These are phyloP conservation scores for Talaromyces atroroseus DNA, from an alignment of 2,329 filamentous ascomycete genomes.

Conservation along the genomic window DNA sequence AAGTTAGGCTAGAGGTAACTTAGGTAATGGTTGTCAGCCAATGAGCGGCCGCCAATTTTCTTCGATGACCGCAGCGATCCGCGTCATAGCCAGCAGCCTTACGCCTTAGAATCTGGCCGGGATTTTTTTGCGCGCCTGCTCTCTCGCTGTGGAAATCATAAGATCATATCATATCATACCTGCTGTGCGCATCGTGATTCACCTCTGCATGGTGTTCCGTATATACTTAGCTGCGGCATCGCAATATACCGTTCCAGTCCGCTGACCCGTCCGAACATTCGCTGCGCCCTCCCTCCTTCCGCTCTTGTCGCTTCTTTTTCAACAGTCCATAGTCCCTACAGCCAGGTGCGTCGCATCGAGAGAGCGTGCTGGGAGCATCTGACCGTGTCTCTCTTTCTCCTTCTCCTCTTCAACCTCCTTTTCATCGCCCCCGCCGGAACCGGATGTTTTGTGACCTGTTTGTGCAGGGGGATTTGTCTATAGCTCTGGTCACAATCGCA, in stretches of 20 bases:
- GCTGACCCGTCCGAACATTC: not conserved
- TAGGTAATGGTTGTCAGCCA: not conserved
- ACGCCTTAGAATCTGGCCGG: not conserved
- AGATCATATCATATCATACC: not conserved
- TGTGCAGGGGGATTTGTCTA: not conserved
- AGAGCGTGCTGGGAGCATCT: not conserved
- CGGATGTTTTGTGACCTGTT: not conserved
- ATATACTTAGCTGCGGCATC: not conserved
- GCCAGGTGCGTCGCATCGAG: not conserved
- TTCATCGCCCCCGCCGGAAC: not conserved
- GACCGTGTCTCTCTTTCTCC: not conserved
- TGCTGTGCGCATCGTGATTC: not conserved
- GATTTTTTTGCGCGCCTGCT: not conserved
- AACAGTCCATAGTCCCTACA: not conserved
- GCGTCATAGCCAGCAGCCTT: not conserved
- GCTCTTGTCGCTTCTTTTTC: not conserved
- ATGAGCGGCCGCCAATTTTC: not conserved
- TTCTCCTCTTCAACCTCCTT: not conserved
- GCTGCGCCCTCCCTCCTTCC: not conserved
- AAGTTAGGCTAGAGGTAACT: not conserved
- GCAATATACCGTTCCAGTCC: not conserved
- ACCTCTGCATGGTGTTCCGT: not conserved
- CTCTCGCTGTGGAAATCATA: not conserved
- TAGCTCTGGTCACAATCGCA: not conserved
- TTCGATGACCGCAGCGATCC: not conserved